Evolutionary conservation across 2,329 filamentous ascomycete species (phyloP).

Genomic region (Botryotinia calthae): DNA sequence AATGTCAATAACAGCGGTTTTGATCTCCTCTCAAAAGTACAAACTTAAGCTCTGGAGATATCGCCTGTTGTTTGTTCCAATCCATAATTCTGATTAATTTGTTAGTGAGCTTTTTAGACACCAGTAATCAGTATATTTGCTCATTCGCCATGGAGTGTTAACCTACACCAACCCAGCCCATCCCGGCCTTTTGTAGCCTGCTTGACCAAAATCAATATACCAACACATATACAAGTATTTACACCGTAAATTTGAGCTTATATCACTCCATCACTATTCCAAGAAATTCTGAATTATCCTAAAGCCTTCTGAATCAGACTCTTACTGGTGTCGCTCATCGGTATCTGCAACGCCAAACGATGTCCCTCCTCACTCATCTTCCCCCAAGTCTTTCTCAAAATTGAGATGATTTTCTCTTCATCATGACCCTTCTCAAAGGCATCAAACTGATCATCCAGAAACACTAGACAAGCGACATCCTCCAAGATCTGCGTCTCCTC

Average conservation of each 20-base stretch:
- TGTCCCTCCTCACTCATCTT: conserved; percentile 68
- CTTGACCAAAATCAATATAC: background rate
- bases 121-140: background rate
- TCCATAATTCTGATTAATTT: background rate
- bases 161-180: background rate
- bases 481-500: conserved; percentile 73
- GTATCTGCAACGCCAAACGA: conserved; percentile 63
- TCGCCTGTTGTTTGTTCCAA: background rate
- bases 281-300: conserved; percentile 32
- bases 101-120: background rate
- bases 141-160: background rate
- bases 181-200: background rate
- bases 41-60: background rate
- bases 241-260: background rate
- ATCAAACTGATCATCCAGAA: conserved; percentile 83
- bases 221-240: background rate
- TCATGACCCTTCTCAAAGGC: conserved; percentile 73
- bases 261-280: conserved; percentile 12
- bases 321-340: conserved; percentile 61
- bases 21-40: background rate
- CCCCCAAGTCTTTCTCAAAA: conserved; percentile 70
- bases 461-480: conserved; percentile 84
- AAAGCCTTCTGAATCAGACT: conserved; percentile 63
- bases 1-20: background rate
- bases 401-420: conserved; percentile 72